phyloP scores from a whole-genome alignment of 2,329 filamentous ascomycete species.

The Penicillium sp. region DNA sequence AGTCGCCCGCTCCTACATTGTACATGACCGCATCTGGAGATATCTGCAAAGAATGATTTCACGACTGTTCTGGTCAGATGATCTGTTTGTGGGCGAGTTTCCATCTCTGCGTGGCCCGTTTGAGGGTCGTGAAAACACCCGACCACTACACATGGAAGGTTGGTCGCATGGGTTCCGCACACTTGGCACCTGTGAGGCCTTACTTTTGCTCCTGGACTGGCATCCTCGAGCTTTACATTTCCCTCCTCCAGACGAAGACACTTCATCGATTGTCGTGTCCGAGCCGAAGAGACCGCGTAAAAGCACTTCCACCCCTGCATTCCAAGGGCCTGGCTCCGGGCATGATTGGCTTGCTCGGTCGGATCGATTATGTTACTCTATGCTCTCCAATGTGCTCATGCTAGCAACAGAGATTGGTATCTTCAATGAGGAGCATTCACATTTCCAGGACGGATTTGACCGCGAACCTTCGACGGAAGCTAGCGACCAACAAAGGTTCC shows the following conservation, averaged over 20 bases:
- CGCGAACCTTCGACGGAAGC: not conserved
- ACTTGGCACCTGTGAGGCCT: constrained; percentile 81
- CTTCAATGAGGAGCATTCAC: constrained; percentile 6
- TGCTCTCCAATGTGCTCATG: constrained; percentile 15
- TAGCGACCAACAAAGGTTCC: constrained; percentile 5
- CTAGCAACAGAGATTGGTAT: constrained; percentile 12
- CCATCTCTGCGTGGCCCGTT: not conserved
- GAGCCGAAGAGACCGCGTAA: constrained; percentile 7
- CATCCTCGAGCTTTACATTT: constrained; percentile 87
- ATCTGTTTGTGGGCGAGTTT: constrained; percentile 39
- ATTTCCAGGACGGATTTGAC: not conserved
- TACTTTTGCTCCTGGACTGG: constrained; percentile 89
- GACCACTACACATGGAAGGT: constrained; percentile 1
- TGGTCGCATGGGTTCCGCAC: constrained; percentile 75
- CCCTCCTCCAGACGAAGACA: constrained; percentile 63
- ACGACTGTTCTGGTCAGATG: constrained; percentile 86
- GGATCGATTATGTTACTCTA: constrained; percentile 14
- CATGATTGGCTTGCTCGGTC: constrained; percentile 16
- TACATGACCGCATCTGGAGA: constrained; percentile 86
- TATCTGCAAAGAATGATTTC: constrained; percentile 88
- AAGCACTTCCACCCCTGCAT: not conserved
- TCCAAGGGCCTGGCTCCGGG: constrained; percentile 7
- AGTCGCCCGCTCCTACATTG: constrained; percentile 74
- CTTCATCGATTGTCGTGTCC: constrained; percentile 11
- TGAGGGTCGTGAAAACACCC: not conserved